These are phyloP conservation scores for Hemerocallis citrina DNA, from an alignment of 106 monocot species.

Conservation along the genomic window DNA sequence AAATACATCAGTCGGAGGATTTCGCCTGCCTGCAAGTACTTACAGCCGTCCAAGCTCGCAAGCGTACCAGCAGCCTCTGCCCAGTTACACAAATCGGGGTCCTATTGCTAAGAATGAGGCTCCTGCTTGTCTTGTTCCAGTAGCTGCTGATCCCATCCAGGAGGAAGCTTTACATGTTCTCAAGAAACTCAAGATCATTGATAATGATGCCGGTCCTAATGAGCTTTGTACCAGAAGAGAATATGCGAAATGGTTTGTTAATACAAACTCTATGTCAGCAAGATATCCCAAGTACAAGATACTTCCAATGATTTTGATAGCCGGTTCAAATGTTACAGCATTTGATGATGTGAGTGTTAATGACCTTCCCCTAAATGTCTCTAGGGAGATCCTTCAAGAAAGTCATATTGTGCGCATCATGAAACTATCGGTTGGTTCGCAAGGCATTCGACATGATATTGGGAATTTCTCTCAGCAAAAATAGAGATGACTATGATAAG, in stretches of 20 bases:
- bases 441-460: constrained; percentile 99
- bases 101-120: constrained; percentile 84
- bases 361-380: constrained; percentile 98
- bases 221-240: constrained; percentile 87
- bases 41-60: constrained; percentile 32
- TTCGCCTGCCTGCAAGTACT: constrained; percentile 28
- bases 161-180: constrained; percentile 59
- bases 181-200: constrained; percentile 81
- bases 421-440: constrained; percentile 84
- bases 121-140: constrained; percentile 61
- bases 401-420: constrained; percentile 98
- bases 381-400: constrained; percentile 99
- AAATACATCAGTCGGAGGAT: constrained; percentile 14
- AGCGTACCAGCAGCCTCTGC: constrained; percentile 53
- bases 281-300: constrained; percentile 75
- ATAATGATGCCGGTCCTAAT: constrained; percentile 56
- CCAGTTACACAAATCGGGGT: constrained; percentile 58
- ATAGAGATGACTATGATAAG: constrained; percentile 90
- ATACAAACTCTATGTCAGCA: constrained; percentile 53
- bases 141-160: constrained; percentile 71
- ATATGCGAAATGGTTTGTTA: constrained; percentile 90
- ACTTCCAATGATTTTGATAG: constrained; percentile 27
- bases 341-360: constrained; percentile 99
- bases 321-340: constrained; percentile 31
- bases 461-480: constrained; percentile 89